These are phyloP conservation scores for Lactarius pseudohatsudake DNA, from an alignment of 768 basidiomycete genomes.

Conservation along the genomic window DNA sequence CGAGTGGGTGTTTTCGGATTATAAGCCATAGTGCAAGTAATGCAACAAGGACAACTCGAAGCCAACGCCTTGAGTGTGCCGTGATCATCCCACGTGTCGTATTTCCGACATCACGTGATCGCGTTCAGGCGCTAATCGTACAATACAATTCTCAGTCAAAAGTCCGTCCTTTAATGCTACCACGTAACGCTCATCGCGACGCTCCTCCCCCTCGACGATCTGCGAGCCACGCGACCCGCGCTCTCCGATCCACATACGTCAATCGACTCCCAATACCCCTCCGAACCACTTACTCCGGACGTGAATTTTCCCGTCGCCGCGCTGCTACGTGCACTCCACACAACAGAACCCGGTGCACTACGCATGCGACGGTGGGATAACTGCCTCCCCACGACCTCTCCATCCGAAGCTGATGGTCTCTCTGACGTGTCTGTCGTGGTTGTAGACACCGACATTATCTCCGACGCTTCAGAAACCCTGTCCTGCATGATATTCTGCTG, in stretches of 20 bases:
- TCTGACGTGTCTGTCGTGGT: conserved; percentile 20
- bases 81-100: not conserved
- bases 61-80: not conserved
- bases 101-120: conserved; percentile 21
- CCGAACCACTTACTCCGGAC: conserved; percentile 19
- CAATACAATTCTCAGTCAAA: conserved; percentile 2
- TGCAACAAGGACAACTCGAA: not conserved
- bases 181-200: conserved; percentile 25
- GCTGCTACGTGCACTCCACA: conserved; percentile 26
- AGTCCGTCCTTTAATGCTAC: conserved; percentile 7
- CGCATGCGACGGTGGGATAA: conserved; percentile 27
- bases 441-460: conserved; percentile 25
- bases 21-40: conserved; percentile 31
- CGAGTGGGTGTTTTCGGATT: conserved; percentile 48
- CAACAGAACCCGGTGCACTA: conserved; percentile 27
- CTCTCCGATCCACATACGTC: conserved; percentile 26
- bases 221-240: conserved; percentile 5
- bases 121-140: too few species aligned
- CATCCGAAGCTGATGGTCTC: conserved; percentile 15
- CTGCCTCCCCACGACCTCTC: conserved; percentile 16
- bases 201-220: conserved; percentile 24
- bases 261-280: conserved; percentile 29
- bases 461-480: conserved; percentile 23
- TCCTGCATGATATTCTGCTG: conserved; percentile 25
- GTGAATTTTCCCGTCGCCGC: conserved; percentile 19